These are phyloP conservation scores for Hypoxylon sp. DNA, from an alignment of 2,329 filamentous ascomycete species.

Conservation along the genomic window DNA sequence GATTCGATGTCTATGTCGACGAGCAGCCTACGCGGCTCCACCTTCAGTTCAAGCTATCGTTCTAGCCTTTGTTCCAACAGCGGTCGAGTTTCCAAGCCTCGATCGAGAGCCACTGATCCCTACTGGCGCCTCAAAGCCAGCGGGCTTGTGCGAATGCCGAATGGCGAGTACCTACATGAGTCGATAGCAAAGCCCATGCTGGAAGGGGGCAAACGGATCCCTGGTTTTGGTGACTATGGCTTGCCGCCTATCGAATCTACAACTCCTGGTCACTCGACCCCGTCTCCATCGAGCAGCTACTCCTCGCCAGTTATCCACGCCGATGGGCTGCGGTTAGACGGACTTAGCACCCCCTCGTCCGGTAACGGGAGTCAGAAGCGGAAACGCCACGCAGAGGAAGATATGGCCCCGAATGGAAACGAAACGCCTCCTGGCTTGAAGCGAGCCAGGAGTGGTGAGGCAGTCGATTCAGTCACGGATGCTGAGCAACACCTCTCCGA, in stretches of 20 bases:
- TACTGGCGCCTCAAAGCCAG: conserved; percentile 55
- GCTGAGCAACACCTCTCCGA: conserved; percentile 47
- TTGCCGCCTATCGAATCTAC: conserved; percentile 44
- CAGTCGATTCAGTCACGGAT: conserved; percentile 23
- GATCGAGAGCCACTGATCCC: conserved; percentile 48
- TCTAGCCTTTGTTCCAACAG: conserved; percentile 53
- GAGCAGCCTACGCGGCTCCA: conserved; percentile 50
- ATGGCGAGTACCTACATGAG: conserved; percentile 67
- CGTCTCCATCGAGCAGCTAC: conserved; percentile 9
- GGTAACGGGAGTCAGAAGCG: conserved; percentile 44
- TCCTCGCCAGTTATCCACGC: conserved; percentile 21
- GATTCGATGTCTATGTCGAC: conserved; percentile 51
- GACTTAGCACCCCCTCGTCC: conserved; percentile 43
- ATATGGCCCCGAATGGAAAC: conserved; percentile 41
- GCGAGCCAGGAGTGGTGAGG: conserved; percentile 44
- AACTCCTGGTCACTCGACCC: conserved; percentile 42
- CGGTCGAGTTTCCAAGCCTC: conserved; percentile 51
- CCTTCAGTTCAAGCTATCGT: conserved; percentile 52
- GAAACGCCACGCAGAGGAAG: conserved; percentile 45
- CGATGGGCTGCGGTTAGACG: conserved; percentile 10
- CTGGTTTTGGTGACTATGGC: conserved; percentile 56
- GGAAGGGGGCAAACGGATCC: conserved; percentile 56
- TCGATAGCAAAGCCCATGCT: conserved; percentile 61
- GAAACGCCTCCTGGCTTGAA: conserved; percentile 44
- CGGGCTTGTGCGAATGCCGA: conserved; percentile 63